Evolutionary conservation across 768 basidiomycete genomes (phyloP).

Genomic region (Cystobasidium onofrii): DNA sequence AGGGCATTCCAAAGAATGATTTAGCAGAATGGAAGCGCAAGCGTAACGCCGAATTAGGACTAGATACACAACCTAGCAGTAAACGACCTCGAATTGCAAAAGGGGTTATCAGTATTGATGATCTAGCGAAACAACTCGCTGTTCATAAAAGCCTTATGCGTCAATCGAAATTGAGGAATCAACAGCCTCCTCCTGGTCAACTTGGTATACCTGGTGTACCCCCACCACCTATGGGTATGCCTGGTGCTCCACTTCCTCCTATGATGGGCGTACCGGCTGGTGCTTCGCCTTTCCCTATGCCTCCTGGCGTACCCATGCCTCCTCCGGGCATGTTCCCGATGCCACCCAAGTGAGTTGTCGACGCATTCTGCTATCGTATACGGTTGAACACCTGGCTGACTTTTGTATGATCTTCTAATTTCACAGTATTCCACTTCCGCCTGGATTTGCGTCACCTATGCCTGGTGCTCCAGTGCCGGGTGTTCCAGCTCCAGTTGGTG

Average conservation of each 20-base stretch:
- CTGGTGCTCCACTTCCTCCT: slow-evolving; percentile 38
- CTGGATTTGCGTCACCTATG: slow-evolving; percentile 50
- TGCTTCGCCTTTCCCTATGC: slow-evolving; percentile 17
- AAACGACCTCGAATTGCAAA: slow-evolving; percentile 68
- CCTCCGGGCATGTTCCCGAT: slow-evolving; percentile 40
- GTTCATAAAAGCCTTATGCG: slow-evolving; percentile 92
- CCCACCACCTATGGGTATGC: slow-evolving; percentile 21
- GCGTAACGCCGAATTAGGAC: slow-evolving; percentile 86
- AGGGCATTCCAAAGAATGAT: slow-evolving; percentile 88
- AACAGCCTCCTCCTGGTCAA: slow-evolving; percentile 20
- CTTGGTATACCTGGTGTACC: slow-evolving; percentile 25
- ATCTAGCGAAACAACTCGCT: slow-evolving; percentile 72
- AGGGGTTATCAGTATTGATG: slow-evolving; percentile 66
- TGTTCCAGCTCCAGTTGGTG: slow-evolving; percentile 44
- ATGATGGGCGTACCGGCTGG: slow-evolving; percentile 41
- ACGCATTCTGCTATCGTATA: slow-evolving; percentile 40
- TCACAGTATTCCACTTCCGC: slow-evolving; percentile 43
- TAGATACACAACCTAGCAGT: slow-evolving; percentile 56
- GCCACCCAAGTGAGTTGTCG: slow-evolving; percentile 45
- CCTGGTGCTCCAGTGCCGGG: slow-evolving; percentile 62
- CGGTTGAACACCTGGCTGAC: slow-evolving; percentile 40
- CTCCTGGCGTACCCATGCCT: slow-evolving; percentile 35
- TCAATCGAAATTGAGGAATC: slow-evolving; percentile 39
- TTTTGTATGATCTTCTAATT: too few relatives aligned
- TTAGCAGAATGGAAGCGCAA: slow-evolving; percentile 91